Evolutionary conservation across 306 rosid species (phyloP).

Genomic region (Citrullus mucosospermus): DNA sequence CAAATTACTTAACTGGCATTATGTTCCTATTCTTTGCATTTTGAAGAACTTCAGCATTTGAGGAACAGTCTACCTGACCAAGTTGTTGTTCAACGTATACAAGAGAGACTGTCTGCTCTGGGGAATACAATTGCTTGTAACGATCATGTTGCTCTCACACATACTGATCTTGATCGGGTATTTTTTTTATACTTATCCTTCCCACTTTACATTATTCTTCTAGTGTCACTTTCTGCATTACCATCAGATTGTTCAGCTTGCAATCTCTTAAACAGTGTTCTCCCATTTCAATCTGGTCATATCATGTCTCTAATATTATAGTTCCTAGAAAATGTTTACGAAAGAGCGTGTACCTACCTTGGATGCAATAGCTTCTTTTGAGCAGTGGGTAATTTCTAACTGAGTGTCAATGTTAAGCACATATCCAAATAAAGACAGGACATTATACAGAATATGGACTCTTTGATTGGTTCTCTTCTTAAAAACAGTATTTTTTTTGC

Average conservation of each 20-base stretch:
- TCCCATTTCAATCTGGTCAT: neutral
- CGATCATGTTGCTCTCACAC: constrained; percentile 89
- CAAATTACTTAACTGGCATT: neutral
- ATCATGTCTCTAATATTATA: neutral
- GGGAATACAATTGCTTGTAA: constrained; percentile 93
- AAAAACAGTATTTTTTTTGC: neutral
- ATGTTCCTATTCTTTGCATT: neutral
- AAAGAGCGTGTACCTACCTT: neutral
- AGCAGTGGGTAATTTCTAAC: neutral
- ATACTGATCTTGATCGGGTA: constrained; percentile 96
- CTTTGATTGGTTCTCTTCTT: neutral
- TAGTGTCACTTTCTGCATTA: neutral
- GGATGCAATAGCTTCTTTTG: neutral
- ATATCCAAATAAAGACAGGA: neutral
- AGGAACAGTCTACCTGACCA: constrained; percentile 87
- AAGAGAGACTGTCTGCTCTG: constrained; percentile 80
- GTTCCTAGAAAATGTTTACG: neutral
- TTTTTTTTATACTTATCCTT: neutral
- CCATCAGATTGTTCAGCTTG: neutral
- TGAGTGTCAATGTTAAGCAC: neutral
- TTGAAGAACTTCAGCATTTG: constrained; percentile 84
- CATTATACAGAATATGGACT: neutral
- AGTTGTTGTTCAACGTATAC: constrained; percentile 82
- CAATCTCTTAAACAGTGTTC: neutral
- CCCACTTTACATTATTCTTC: neutral